Base-by-base conservation (phyloP, 148 eudicot species). In the Fagopyrum esculentum region DNA sequence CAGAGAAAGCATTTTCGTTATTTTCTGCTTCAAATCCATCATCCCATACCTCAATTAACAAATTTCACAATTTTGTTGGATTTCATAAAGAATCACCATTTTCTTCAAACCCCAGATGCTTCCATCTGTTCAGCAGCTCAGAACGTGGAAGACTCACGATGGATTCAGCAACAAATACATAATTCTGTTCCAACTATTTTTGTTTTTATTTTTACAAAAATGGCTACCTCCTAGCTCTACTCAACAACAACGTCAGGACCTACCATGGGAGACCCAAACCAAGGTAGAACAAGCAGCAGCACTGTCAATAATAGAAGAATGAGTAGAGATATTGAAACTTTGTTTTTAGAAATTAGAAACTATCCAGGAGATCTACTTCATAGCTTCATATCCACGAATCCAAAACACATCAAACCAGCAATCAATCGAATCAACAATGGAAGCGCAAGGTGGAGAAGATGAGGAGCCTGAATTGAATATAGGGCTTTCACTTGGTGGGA, bases 401-500 rank as follows among this genome's bases (percentile, higher is more conserved):
- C 49, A 22, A 4, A 70, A 16, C 71, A 35, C 71, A 40, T 2
- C 45, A 49, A 49, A 6, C 12, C 51, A 6, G 85, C 17, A 54
- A 73, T 40, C 26, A 22, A 22, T 22, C 26, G 26, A 22, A 22
- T 22, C 26, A 22, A 0, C 26, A 22, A 22, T 22, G 9, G 64
- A 30, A n/a, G 60, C 22, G 45, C 44, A 73, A 47, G 50, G 72
- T 19, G 76, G 46, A 9, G 81, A 70, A 13, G 73, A 45, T 22
- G 72, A 81, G 52, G 91, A 81, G 16, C 72, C 81, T 35, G 93
- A 89, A 57, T 59, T 94, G 75, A 91, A 80, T 85, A 88, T 94
- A 10, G 98, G 98, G 73, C 81, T 94, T 45, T 94, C 98, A 47
- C 74, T 94, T 57, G 95, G 90, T 3, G 98, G 98, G 17, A 88